Evolutionary conservation across 495 filamentous ascomycete species (phyloP).

Genomic region (Sordaria brevicollis): DNA sequence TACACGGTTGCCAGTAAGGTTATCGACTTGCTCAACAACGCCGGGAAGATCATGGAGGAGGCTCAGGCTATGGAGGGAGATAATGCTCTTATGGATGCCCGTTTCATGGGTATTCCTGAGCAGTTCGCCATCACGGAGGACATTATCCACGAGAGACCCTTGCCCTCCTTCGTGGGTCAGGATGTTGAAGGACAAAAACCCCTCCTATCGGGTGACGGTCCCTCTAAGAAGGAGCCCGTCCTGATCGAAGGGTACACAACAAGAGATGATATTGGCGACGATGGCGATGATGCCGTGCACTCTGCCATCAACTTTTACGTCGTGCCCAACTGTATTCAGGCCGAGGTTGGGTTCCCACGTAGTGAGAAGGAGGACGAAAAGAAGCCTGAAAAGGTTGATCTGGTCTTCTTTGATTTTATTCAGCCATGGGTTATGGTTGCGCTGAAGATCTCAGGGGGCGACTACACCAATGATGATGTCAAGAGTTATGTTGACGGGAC

Average conservation of each 20-base stretch:
- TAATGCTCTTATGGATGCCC: constrained; percentile 14
- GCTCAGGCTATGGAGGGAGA: background rate
- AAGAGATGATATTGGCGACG: constrained; percentile 67
- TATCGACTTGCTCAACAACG: constrained; percentile 61
- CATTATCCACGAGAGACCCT: constrained; percentile 10
- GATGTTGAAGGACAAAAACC: constrained; percentile 17
- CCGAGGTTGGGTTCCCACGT: constrained; percentile 44
- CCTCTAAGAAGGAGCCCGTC: constrained; percentile 17
- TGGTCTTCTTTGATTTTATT: constrained; percentile 89
- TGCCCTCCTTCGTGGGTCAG: background rate
- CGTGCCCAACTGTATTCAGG: constrained; percentile 74
- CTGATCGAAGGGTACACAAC: constrained; percentile 81
- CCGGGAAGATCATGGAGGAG: constrained; percentile 44
- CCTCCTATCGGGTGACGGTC: constrained; percentile 3
- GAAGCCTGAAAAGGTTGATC: constrained; percentile 61
- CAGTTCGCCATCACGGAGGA: constrained; percentile 18
- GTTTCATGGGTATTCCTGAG: constrained; percentile 32
- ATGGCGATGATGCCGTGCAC: constrained; percentile 89
- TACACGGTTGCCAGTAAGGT: constrained; percentile 61
- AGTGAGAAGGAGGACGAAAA: constrained; percentile 22
- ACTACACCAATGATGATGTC: constrained; percentile 49
- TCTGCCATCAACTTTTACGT: constrained; percentile 58
- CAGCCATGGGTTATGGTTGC: constrained; percentile 67
- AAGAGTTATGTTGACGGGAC: constrained; percentile 55
- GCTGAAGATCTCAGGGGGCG: constrained; percentile 53